phyloP scores from a whole-genome alignment of 192 early-diverging fungal genomes.

The Dispira simplex region DNA sequence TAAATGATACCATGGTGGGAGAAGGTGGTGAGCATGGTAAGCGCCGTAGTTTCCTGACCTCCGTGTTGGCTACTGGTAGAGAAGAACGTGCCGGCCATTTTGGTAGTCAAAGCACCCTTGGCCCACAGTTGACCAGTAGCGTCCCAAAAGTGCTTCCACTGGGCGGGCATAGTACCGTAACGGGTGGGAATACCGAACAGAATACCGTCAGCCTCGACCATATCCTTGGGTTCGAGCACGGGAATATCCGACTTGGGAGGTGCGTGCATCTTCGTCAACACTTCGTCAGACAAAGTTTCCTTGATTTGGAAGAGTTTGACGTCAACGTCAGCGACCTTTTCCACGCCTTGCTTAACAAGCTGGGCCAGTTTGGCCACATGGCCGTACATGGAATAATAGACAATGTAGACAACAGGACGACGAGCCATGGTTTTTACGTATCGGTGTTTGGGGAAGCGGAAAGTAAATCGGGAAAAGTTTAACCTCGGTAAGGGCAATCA shows the following conservation, averaged over 20 bases:
- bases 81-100: constrained; percentile 58
- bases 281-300: constrained; percentile 38
- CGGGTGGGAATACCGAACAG: constrained; percentile 56
- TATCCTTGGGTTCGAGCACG: constrained; percentile 29
- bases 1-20: constrained; percentile 70
- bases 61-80: constrained; percentile 63
- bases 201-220: constrained; percentile 50
- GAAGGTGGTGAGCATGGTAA: constrained; percentile 46
- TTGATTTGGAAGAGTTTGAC: constrained; percentile 35
- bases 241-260: constrained; percentile 35
- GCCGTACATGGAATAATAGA: constrained; percentile 53
- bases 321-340: constrained; percentile 28
- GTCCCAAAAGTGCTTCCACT: constrained; percentile 59
- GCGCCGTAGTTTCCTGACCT: constrained; percentile 61
- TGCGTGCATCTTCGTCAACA: constrained; percentile 51
- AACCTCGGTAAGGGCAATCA: neutral
- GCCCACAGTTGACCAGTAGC: constrained; percentile 38
- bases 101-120: constrained; percentile 40
- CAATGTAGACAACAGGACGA: constrained; percentile 35
- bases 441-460: neutral
- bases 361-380: constrained; percentile 58
- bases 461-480: neutral
- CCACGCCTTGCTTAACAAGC: constrained; percentile 41
- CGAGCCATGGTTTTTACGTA: constrained; percentile 5
- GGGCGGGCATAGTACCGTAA: constrained; percentile 53